phyloP scores from a whole-genome alignment of 169 alveolate genomes.

The Plasmodium knowlesi region DNA sequence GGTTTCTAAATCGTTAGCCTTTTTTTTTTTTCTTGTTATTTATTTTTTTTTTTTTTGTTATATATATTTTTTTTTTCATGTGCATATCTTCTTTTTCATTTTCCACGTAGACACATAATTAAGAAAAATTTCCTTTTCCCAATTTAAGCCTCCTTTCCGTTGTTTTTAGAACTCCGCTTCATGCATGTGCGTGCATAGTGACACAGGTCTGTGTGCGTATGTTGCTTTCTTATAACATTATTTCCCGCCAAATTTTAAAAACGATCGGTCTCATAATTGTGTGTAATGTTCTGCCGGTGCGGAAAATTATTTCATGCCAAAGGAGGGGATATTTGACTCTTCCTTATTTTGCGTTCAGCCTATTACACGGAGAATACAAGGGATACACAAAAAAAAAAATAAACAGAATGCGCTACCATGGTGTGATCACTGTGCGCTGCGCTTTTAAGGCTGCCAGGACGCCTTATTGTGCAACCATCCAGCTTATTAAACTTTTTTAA shows the following conservation, averaged over 20 bases:
- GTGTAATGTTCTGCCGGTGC: not conserved
- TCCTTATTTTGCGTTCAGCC: not conserved
- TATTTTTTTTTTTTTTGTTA: not conserved
- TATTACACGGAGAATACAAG: not conserved
- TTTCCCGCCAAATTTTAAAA: conserved; percentile 20
- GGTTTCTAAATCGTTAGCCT: not conserved
- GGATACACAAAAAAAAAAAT: not conserved
- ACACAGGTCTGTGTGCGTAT: not conserved
- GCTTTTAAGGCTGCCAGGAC: not conserved
- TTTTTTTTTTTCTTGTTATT: not conserved
- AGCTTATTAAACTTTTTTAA: not conserved
- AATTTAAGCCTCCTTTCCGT: not conserved
- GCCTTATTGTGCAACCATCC: not conserved
- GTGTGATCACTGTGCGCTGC: not conserved
- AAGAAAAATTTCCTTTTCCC: not conserved
- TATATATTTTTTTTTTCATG: not conserved
- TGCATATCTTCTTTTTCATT: not conserved
- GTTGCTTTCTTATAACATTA: not conserved
- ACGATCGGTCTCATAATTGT: not conserved
- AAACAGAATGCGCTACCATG: not conserved
- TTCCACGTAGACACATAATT: not conserved
- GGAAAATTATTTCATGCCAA: conserved; percentile 2
- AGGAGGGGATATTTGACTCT: not conserved
- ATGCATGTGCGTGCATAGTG: not conserved
- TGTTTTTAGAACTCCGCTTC: not conserved